phyloP scores from a whole-genome alignment of 2,329 filamentous ascomycete species.

The Colletotrichum gloeosporioides region DNA sequence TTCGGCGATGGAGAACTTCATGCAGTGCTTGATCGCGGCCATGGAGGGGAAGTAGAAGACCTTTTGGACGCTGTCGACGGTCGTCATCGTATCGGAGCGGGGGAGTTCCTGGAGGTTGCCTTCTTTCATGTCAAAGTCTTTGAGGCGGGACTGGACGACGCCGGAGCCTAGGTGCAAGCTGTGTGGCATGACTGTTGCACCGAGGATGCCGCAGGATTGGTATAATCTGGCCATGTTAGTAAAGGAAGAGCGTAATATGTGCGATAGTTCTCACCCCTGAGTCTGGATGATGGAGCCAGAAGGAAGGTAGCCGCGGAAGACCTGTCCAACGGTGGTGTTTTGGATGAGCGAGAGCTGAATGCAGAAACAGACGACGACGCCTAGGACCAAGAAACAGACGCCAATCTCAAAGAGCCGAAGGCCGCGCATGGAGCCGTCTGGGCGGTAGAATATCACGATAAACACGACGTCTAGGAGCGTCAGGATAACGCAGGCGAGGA shows the following conservation, averaged over 20 bases:
- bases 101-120: conserved; percentile 46
- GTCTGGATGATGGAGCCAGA: conserved; percentile 63
- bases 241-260: neutral
- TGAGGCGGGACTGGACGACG: conserved; percentile 70
- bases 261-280: conserved; percentile 46
- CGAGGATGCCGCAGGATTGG: conserved; percentile 77
- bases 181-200: conserved; percentile 79
- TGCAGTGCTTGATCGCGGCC: conserved; percentile 73
- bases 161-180: conserved; percentile 72
- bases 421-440: conserved; percentile 62
- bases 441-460: conserved; percentile 70
- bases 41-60: conserved; percentile 74
- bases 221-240: conserved; percentile 46
- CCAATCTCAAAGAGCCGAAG: conserved; percentile 68
- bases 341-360: conserved; percentile 69
- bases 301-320: conserved; percentile 72
- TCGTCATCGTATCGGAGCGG: conserved; percentile 29
- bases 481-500: conserved; percentile 71
- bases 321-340: conserved; percentile 58
- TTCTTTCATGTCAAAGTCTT: conserved; percentile 64
- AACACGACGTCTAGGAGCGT: conserved; percentile 72
- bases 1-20: conserved; percentile 77
- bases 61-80: conserved; percentile 45
- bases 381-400: conserved; percentile 67
- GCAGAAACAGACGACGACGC: conserved; percentile 73